Evolutionary conservation across 306 rosid species (phyloP), one percentile per base, ranked within the genome.

Genomic region (Quercus dentata): DNA sequence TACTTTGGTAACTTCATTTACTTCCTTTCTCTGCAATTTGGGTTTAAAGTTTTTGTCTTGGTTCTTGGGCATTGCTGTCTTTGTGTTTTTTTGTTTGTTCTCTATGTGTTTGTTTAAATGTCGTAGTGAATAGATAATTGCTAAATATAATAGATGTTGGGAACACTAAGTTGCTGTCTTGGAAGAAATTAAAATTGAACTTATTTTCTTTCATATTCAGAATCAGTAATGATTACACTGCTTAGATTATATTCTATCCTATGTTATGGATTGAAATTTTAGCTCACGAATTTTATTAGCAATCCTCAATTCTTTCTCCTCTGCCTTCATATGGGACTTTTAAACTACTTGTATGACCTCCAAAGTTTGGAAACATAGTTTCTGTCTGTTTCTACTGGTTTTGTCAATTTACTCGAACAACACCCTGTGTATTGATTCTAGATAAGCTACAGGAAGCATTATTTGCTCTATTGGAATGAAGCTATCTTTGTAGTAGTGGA

Each of bases 1-100:
- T 76, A 88, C 88, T 77, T 51, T 95, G 93, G 99, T 95, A 82
- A 80, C 81, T 11, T 49, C 17, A 49, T 49, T 49, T 76, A 33
- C 31, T 71, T 56, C 54, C 55, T 56, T 3, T 19, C 23, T 79
- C 52, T 18, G 20, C 84, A 85, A 44, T 78, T n/a, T 56, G 81
- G 70, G 3, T 71, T 33, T 49, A 19, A 35, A 35, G 52, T 68
- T n/a, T 35, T n/a, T 20, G 44, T n/a, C 17, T 68, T 68, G 23
- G 27, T 19, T 68, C 27, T 33, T 19, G 10, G 52, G 69, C 71
- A 7, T 56, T 41, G 59, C 33, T 28, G 33, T 54, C 49, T 69
- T 27, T 73, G 12, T 30, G 14, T 41, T 3, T 11, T 59, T 5
- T 20, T 30, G 52, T 7, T 15, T 3, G 58, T 56, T n/a, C 51